phyloP scores from a whole-genome alignment of 2,329 filamentous ascomycete species.

The Metarhizium brunneum region DNA sequence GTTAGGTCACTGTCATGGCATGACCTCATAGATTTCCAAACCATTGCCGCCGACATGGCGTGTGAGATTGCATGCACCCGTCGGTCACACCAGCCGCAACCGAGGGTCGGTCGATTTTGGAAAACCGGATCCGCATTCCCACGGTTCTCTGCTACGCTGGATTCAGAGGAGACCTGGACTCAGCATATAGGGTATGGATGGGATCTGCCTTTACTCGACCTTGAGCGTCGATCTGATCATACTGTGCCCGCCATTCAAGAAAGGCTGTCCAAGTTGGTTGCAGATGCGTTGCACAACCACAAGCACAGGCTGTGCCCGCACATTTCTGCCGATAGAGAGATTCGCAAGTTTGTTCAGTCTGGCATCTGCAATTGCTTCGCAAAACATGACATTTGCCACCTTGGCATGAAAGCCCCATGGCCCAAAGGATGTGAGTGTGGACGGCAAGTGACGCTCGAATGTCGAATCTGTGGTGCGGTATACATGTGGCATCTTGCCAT shows the following conservation, averaged over 20 bases:
- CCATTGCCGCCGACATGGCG: background rate
- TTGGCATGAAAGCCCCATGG: background rate
- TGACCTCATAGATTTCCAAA: background rate
- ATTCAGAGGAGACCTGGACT: no score
- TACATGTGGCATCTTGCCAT: background rate
- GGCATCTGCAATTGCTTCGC: constrained; percentile 1
- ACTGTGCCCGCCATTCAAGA: background rate
- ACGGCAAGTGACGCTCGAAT: background rate
- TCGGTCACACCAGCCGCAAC: background rate
- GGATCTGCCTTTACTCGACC: background rate
- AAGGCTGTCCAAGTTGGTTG: background rate
- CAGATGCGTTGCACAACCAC: background rate
- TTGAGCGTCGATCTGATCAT: background rate
- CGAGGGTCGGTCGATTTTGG: background rate
- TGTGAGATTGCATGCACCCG: background rate
- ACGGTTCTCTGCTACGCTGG: background rate
- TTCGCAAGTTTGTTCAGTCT: background rate
- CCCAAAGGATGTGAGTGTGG: background rate
- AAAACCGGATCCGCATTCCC: background rate
- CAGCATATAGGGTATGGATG: background rate
- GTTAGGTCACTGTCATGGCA: background rate
- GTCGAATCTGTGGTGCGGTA: constrained; percentile 1
- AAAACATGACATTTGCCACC: background rate
- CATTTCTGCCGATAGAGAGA: background rate
- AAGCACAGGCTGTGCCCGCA: background rate